Conservation (phyloP, 495 filamentous ascomycete genomes). For the Aspergillus saccharolyticus region DNA sequence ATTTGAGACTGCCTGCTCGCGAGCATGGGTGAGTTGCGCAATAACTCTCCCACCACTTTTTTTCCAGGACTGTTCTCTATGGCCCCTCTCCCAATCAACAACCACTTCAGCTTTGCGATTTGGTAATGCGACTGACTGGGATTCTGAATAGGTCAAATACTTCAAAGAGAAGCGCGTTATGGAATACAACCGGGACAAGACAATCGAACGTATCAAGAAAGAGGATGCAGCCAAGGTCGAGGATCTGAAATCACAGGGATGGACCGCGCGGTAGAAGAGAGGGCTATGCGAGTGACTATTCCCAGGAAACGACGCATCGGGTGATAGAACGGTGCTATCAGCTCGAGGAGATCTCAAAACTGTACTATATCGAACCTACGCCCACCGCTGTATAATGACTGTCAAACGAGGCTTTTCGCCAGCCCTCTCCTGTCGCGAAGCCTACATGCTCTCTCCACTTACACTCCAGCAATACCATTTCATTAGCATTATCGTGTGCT, state of each 20-base stretch:
- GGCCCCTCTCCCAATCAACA: too few relatives aligned
- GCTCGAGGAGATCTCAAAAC: not conserved
- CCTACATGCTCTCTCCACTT: slow-evolving; percentile 3
- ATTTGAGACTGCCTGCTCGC: slow-evolving; percentile 73
- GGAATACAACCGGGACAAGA: slow-evolving; percentile 77
- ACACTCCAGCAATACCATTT: too few relatives aligned
- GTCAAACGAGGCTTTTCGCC: not conserved
- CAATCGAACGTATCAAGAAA: slow-evolving; percentile 69
- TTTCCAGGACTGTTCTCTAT: too few relatives aligned
- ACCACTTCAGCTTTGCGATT: too few relatives aligned
- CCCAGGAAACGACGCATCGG: not conserved
- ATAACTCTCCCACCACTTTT: slow-evolving; percentile 9
- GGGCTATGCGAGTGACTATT: slow-evolving; percentile 3
- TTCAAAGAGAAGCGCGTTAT: slow-evolving; percentile 95
- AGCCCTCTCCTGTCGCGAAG: not conserved
- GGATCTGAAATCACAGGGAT: slow-evolving; percentile 47
- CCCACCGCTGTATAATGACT: not conserved
- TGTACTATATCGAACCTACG: not conserved
- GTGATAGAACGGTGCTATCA: not conserved
- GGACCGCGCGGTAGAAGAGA: slow-evolving; percentile 26
- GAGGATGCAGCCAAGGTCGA: slow-evolving; percentile 63
- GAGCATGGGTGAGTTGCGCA: slow-evolving; percentile 64
- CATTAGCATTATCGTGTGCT: not conserved
- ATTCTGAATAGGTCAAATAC: slow-evolving; percentile 72
- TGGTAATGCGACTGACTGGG: slow-evolving; percentile 20